A percentile compares a stretch with the other conserved stretches of the same genome.
These are phyloP conservation scores for Trichocladium uniseriatum DNA, from an alignment of 495 filamentous ascomycete genomes.

Conservation along the genomic window DNA sequence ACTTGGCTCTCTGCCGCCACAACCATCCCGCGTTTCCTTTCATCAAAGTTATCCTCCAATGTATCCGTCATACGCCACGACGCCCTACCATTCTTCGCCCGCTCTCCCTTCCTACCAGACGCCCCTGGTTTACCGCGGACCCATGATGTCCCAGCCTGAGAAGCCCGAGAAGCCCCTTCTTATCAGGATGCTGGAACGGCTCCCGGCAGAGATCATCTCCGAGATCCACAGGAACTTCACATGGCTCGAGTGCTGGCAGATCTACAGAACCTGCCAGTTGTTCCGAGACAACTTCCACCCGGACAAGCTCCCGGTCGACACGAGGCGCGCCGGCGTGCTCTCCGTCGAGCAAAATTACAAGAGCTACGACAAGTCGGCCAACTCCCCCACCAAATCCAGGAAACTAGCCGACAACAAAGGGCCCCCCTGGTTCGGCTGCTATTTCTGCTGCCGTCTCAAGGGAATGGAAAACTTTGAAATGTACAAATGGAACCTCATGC, in stretches of 20 bases:
- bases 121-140: neutral
- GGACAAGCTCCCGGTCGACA: neutral
- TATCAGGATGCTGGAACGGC: neutral
- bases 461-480: conserved; percentile 19
- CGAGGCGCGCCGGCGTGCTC: conserved; percentile 13
- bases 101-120: conserved; percentile 2
- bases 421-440: conserved; percentile 18
- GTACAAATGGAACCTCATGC: conserved; percentile 10
- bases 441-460: conserved; percentile 22
- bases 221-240: conserved; percentile 10
- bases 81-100: conserved; percentile 5
- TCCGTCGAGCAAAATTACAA: conserved; percentile 17
- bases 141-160: neutral
- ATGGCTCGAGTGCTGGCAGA: conserved; percentile 11
- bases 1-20: conserved; percentile 1
- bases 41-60: conserved; percentile 4
- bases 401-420: neutral
- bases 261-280: conserved; percentile 6
- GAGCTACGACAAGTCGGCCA: conserved; percentile 10
- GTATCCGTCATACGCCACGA: conserved; percentile 5
- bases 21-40: conserved; percentile 11
- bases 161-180: neutral
- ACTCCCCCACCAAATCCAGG: neutral
- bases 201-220: neutral
- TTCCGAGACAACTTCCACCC: conserved; percentile 14